Evolutionary conservation across 1,284 basidiomycete species (phyloP).

Genomic region (Entoloma clypeatum): DNA sequence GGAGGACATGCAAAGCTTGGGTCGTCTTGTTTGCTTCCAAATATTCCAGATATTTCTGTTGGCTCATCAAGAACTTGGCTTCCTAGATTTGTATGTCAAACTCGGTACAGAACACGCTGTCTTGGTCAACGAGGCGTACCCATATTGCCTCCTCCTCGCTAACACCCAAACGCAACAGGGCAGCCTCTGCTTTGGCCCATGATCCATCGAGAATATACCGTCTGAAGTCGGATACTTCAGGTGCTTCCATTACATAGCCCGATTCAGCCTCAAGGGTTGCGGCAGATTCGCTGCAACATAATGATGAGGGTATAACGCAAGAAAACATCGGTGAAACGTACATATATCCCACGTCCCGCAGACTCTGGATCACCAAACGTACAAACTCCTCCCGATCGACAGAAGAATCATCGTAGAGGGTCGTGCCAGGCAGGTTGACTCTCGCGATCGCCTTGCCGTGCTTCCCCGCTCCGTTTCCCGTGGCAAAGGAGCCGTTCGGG

Average conservation of each 20-base stretch:
- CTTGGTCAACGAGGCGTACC: conserved; percentile 38
- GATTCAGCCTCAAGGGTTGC: conserved; percentile 89
- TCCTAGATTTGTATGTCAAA: conserved; percentile 45
- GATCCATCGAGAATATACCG: conserved; percentile 78
- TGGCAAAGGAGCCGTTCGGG: conserved; percentile 33
- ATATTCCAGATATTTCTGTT: conserved; percentile 97
- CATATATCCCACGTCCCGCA: conserved; percentile 92
- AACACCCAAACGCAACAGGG: conserved; percentile 68
- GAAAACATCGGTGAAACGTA: conserved; percentile 43
- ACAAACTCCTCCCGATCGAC: conserved; percentile 91
- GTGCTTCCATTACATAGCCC: conserved; percentile 82
- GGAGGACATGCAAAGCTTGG: conserved; percentile 80
- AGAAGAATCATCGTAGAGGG: conserved; percentile 69
- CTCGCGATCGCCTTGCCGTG: conserved; percentile 47
- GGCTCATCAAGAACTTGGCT: conserved; percentile 83
- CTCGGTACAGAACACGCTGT: conserved; percentile 19
- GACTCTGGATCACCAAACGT: conserved; percentile 84
- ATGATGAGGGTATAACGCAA: conserved; percentile 2
- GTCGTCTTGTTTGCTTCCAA: conserved; percentile 82
- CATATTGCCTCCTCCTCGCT: conserved; percentile 60
- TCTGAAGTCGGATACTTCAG: conserved; percentile 79
- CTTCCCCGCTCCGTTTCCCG: conserved; percentile 45
- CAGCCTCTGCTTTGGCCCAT: conserved; percentile 79
- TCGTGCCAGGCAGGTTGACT: conserved; percentile 65
- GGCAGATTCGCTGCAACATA: conserved; percentile 73